A percentile compares a stretch with the other conserved stretches of the same genome.
phyloP scores from a whole-genome alignment of 1,139 yeast genomes.

The Zygotorulaspora mrakii region DNA sequence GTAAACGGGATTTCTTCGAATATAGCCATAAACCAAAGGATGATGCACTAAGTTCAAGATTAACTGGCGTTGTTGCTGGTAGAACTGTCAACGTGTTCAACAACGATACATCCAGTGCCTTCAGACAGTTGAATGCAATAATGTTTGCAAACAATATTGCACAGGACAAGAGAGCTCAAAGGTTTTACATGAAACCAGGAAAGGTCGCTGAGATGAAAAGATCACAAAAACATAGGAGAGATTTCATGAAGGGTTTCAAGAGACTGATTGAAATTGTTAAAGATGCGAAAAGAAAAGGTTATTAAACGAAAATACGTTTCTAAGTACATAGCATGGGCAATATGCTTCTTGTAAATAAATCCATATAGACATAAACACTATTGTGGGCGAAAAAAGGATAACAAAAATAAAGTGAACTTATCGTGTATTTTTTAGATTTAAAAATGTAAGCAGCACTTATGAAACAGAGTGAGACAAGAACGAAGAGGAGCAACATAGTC shows the following conservation, averaged over 20 bases:
- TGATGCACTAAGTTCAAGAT: conserved; percentile 31
- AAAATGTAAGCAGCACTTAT: too few species aligned
- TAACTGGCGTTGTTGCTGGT: conserved; percentile 47
- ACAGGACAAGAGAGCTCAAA: conserved; percentile 39
- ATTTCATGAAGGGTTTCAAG: conserved; percentile 47
- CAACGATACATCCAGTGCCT: conserved; percentile 39
- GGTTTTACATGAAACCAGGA: conserved; percentile 48
- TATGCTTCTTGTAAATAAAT: conserved; percentile 12
- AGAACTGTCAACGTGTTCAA: conserved; percentile 42
- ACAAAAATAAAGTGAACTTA: too few species aligned
- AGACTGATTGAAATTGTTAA: conserved; percentile 45
- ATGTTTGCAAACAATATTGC: conserved; percentile 41
- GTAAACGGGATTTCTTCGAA: conserved; percentile 2
- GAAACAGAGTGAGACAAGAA: too few species aligned
- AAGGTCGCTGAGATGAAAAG: conserved; percentile 43
- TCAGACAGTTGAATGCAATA: conserved; percentile 38
- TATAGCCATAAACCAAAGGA: conserved; percentile 19
- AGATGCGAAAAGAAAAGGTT: conserved; percentile 54
- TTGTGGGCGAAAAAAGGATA: conserved; percentile 1
- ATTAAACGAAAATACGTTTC: conserved; percentile 29
- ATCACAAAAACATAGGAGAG: conserved; percentile 45
- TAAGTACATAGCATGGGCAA: not conserved
- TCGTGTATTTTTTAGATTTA: too few species aligned
- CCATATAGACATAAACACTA: too few species aligned
- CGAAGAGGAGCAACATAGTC: too few species aligned